Base-by-base conservation (phyloP, 108 stramenopile genomes). In the Cyclotella atomus region DNA sequence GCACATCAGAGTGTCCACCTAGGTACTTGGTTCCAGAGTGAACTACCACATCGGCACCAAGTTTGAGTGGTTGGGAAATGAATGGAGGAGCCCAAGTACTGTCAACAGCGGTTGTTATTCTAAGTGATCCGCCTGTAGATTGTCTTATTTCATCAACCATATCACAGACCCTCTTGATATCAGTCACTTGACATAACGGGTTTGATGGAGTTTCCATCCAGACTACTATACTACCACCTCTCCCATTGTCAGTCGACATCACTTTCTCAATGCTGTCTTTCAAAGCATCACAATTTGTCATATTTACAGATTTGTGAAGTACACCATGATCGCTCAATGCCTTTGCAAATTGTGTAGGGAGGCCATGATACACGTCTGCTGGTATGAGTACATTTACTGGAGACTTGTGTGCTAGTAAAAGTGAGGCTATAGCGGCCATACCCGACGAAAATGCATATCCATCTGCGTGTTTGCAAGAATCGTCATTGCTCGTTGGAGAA, bases 181-280 rank as follows among this genome's bases (percentile, higher is more conserved):
- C 90, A 6, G 91, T 81, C 24, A 97, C 88, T 25, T 95, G 77
- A 46, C 84, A 87, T 28, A 83, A 46, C 1, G 96, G 96, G 74
- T 97, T 97, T 19, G 93, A 94, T 0, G 96, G 96, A 25, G 86
- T 94, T 76, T 97, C 96, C 82, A 94, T 89, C 94, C 96, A 97
- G 8, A 97, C 79, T 71, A 97, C 69, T 14, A 90, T 46, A n/a
- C 70, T 70, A 10, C 77, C 75, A 16, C 52, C 36, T 32, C 12
- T 25, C 44, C 50, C 45, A 10, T 71, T 61, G 20, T 36, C 43
- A 10, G 65, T 61, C n/a, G 36, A 43, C 0, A 87, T n/a, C 44
- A 76, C 72, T 8, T 77, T 45, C 16, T 56, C 35, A 23, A 91
- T 59, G 15, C 21, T 49, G 44, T 61, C 27, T 17, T 20, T 20